These are phyloP conservation scores for Flaveria ramosissima DNA, from an alignment of 129 eudicot genomes.

Conservation along the genomic window DNA sequence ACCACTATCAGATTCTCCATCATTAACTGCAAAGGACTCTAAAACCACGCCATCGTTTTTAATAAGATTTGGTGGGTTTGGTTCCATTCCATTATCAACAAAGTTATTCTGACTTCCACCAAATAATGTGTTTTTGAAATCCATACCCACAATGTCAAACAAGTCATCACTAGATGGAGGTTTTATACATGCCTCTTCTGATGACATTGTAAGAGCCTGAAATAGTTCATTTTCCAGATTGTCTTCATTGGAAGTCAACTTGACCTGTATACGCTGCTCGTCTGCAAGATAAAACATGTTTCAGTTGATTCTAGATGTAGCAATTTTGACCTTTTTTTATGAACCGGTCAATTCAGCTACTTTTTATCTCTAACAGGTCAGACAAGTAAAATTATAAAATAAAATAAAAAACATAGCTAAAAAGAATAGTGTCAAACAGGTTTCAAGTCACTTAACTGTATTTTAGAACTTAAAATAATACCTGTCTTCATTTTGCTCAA, in stretches of 20 bases:
- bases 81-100: slow-evolving; percentile 26
- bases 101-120: slow-evolving; percentile 37
- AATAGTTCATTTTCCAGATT: slow-evolving; percentile 37
- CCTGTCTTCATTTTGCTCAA: background rate
- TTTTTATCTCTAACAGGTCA: background rate
- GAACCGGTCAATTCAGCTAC: background rate
- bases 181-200: slow-evolving; percentile 44
- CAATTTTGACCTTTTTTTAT: background rate
- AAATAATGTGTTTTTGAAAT: slow-evolving; percentile 48
- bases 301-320: background rate
- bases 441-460: background rate
- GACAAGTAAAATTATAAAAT: background rate
- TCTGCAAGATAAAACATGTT: slow-evolving; percentile 34
- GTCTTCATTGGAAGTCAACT: slow-evolving; percentile 23
- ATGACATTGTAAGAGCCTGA: slow-evolving; percentile 41
- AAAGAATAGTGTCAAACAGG: background rate
- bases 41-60: slow-evolving; percentile 20
- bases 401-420: background rate
- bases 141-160: slow-evolving; percentile 84
- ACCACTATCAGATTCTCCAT: slow-evolving; percentile 61
- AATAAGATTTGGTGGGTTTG: slow-evolving; percentile 13
- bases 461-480: background rate
- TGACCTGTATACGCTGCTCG: slow-evolving; percentile 17
- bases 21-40: slow-evolving; percentile 42
- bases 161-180: slow-evolving; percentile 63